Conservation (phyloP, 2,329 filamentous ascomycete genomes). For the Alternaria hordeiaustralica region DNA sequence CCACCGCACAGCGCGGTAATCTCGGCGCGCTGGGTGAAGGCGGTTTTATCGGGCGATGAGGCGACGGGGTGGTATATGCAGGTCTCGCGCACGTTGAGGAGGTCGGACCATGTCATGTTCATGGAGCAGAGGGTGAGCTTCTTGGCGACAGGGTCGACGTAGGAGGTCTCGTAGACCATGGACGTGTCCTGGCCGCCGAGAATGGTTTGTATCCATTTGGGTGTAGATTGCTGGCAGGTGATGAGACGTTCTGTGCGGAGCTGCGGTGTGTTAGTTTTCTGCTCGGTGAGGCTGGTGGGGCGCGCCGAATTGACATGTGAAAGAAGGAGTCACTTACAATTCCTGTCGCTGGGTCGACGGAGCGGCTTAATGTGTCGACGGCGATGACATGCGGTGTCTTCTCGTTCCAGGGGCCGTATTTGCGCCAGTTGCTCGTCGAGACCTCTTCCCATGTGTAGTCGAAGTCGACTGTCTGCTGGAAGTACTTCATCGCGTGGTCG, state of each 20-base stretch:
- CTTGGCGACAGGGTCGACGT: conserved; percentile 82
- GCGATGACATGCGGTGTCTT: conserved; percentile 96
- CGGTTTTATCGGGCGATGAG: conserved; percentile 65
- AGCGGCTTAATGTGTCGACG: conserved; percentile 87
- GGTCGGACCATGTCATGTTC: conserved; percentile 91
- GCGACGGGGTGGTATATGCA: conserved; percentile 77
- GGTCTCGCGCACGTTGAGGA: conserved; percentile 91
- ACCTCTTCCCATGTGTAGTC: conserved; percentile 99
- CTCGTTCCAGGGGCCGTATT: conserved; percentile 99
- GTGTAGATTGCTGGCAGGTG: conserved; percentile 69
- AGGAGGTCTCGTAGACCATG: conserved; percentile 93
- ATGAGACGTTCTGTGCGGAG: conserved; percentile 74
- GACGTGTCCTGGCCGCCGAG: conserved; percentile 82
- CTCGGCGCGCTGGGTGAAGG: conserved; percentile 87
- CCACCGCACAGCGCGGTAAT: conserved; percentile 95
- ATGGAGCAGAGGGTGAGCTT: conserved; percentile 96
- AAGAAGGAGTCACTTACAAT: conserved; percentile 61
- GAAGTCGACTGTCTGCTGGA: conserved; percentile 87
- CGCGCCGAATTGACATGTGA: conserved; percentile 13
- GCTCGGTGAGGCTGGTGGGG: background rate
- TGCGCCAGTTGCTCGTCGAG: conserved; percentile 95
- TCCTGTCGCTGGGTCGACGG: conserved; percentile 67
- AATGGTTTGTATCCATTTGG: conserved; percentile 80
- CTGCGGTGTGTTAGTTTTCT: conserved; percentile 47
- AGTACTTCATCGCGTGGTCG: conserved; percentile 80